Conservation (phyloP, 225 moss, liverwort and hornwort species). For the Marchantia paleacea region DNA sequence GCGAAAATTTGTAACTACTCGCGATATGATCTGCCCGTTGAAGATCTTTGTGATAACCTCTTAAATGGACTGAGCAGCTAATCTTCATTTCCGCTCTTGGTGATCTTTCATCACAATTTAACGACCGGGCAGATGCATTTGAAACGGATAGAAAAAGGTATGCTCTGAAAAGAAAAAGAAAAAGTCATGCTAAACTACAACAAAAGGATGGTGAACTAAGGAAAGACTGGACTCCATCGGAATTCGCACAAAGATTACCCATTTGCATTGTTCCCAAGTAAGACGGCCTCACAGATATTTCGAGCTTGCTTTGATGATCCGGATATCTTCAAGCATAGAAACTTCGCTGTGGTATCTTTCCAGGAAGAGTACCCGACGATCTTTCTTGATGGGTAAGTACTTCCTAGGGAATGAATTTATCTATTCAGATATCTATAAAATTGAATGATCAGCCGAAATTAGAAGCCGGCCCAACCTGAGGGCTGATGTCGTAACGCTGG, state of each 20-base stretch:
- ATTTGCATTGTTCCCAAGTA: background rate
- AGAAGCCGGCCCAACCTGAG: conserved; percentile 98
- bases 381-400: background rate
- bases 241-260: background rate
- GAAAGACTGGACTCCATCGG: background rate
- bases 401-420: background rate
- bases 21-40: background rate
- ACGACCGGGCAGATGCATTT: background rate
- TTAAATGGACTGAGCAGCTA: background rate
- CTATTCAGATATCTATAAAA: background rate
- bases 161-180: background rate
- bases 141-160: background rate
- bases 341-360: background rate
- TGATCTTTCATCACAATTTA: background rate
- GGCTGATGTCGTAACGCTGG: conserved; percentile 58
- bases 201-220: background rate
- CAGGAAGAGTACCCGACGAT: background rate
- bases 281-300: background rate
- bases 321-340: background rate
- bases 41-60: background rate
- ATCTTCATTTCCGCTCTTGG: background rate
- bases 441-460: conserved; percentile 13
- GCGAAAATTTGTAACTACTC: background rate
- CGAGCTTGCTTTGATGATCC: background rate
- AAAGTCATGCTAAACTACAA: background rate